Percentiles rank a stretch among this genome's conserved stretches.
Conservation (phyloP, 345 rosid species). For the Hibiscus syriacus region DNA sequence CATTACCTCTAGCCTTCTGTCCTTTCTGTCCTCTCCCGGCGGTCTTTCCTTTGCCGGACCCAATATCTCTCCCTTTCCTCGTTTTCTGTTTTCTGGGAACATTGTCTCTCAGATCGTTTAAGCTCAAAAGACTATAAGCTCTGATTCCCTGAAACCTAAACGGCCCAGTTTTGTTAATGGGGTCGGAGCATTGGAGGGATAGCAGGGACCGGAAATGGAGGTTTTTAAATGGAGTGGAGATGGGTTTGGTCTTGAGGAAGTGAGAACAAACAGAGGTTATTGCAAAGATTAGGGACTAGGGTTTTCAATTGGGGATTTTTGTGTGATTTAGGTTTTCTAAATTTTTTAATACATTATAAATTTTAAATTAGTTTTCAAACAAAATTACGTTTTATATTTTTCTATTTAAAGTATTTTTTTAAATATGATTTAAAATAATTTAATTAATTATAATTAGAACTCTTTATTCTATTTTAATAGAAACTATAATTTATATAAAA, state of each 20-base stretch:
- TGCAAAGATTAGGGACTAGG: too few species aligned
- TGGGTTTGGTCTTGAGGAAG: slow-evolving; percentile 18
- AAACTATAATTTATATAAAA: too few species aligned
- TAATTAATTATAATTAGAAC: too few species aligned
- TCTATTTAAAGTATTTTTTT: too few species aligned
- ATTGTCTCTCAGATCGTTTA: slow-evolving; percentile 81
- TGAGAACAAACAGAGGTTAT: slow-evolving; percentile 33
- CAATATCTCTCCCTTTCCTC: slow-evolving; percentile 96
- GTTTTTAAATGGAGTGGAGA: slow-evolving; percentile 16
- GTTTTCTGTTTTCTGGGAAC: slow-evolving; percentile 86
- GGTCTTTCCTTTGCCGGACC: slow-evolving; percentile 95
- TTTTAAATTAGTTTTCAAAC: too few species aligned
- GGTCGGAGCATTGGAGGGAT: slow-evolving; percentile 11
- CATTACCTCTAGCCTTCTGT: slow-evolving; percentile 79
- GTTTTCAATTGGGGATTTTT: too few species aligned
- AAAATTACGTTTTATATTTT: too few species aligned
- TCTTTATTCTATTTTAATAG: too few species aligned
- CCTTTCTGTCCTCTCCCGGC: slow-evolving; percentile 98
- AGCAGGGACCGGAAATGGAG: slow-evolving; percentile 15
- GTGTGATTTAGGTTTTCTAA: too few species aligned
- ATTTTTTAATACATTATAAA: too few species aligned
- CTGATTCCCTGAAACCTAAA: slow-evolving; percentile 35
- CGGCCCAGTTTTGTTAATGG: not conserved
- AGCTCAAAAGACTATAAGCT: slow-evolving; percentile 58
- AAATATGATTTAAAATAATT: too few species aligned